These are phyloP conservation scores for Centella asiatica DNA, from an alignment of 129 eudicot genomes.

Conservation along the genomic window DNA sequence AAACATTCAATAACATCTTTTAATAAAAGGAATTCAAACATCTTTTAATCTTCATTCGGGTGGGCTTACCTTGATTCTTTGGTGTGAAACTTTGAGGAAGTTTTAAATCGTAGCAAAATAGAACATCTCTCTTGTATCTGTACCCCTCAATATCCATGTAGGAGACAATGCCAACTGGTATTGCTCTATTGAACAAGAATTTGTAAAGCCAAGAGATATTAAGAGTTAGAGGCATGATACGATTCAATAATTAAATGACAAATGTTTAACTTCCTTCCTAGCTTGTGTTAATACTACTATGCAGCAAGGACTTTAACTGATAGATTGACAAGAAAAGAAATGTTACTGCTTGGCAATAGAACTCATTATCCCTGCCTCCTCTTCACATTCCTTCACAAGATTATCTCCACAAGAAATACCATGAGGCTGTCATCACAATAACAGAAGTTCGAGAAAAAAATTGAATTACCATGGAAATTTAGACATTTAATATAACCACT, in stretches of 20 bases:
- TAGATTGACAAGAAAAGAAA: constrained; percentile 1
- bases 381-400: constrained; percentile 87
- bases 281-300: not conserved
- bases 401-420: constrained; percentile 76
- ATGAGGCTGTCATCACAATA: constrained; percentile 50
- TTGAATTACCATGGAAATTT: not conserved
- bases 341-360: constrained; percentile 49
- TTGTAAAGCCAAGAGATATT: not conserved
- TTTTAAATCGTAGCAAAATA: constrained; percentile 83
- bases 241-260: not conserved
- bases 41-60: not conserved
- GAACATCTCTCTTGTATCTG: constrained; percentile 92
- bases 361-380: constrained; percentile 84
- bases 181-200: constrained; percentile 34
- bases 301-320: constrained; percentile 5
- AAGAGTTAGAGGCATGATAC: not conserved
- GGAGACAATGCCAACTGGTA: constrained; percentile 76
- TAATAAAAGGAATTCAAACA: not conserved
- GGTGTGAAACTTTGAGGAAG: constrained; percentile 79
- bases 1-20: not conserved
- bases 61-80: constrained; percentile 51
- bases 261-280: not conserved
- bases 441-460: not conserved
- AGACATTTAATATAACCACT: not conserved
- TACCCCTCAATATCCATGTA: constrained; percentile 73